Evolutionary conservation across 768 basidiomycete species (phyloP), one percentile per base, ranked within the genome.

Genomic region (Lactarius psammicola): DNA sequence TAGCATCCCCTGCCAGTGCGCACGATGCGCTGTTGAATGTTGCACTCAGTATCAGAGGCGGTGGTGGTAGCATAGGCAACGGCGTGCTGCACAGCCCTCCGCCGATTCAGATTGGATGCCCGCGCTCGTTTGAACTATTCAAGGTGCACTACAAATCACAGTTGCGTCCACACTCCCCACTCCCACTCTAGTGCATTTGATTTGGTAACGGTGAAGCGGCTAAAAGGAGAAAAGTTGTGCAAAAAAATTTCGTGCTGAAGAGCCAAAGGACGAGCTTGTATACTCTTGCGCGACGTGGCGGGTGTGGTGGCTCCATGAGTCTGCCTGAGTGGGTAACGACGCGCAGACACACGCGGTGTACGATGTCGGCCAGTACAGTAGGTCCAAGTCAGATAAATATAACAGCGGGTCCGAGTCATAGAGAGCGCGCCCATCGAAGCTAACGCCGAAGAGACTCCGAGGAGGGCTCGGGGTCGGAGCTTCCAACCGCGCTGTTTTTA

Each of bases 11-110:
- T n/a, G n/a, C n/a, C n/a, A n/a, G n/a, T n/a, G n/a, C n/a, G 6
- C 76, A 78, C 26, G 80, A 81, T 3, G 88, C 85, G 69, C 75
- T 92, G 36, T 92, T 90, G 90, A 84, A 81, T n/a, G 90, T 92
- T 68, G 90, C 73, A 15, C 65, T 73, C 61, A 67, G 60, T 31
- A 70, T 65, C 10, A 74, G 78, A 64, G 68, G 73, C 63, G 74
- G 75, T 7, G 73, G 76, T 40, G 55, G 68, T 23, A 3, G n/a
- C 44, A 46, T 9, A 23, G 44, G 44, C 2, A 11, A 46, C 44
- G 72, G 73, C 55, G 75, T 74, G n/a, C 65, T 82, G 23, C 78
- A 78, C 34, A 82, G 80, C 70, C 84, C 85, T 0, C 85, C 87
- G 20, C 77, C 81, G 36, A 38, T n/a, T n/a, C n/a, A n/a, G n/a